Conservation (phyloP, 345 rosid genomes). For the Aquilaria malaccensis region DNA sequence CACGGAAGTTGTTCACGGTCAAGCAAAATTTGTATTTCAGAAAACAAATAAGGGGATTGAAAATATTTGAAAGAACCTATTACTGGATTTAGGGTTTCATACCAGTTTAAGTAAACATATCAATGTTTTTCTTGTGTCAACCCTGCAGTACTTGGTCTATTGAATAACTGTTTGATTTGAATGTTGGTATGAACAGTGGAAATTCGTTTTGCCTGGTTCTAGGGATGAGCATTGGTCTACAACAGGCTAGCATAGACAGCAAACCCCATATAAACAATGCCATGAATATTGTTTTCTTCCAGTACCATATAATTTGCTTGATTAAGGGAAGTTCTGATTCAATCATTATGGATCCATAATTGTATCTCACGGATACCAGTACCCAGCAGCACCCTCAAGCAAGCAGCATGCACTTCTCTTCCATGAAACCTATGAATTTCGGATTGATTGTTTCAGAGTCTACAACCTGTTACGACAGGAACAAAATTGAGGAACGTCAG, state of each 20-base stretch:
- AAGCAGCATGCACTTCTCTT: constrained; percentile 57
- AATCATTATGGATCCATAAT: constrained; percentile 43
- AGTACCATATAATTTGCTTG: constrained; percentile 48
- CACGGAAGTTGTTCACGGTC: constrained; percentile 41
- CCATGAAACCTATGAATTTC: constrained; percentile 53
- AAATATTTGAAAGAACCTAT: too few relatives aligned
- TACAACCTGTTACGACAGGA: constrained; percentile 69
- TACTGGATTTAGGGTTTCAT: too few relatives aligned
- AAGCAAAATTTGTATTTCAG: constrained; percentile 14
- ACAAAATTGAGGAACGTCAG: constrained; percentile 56
- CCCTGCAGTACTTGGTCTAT: too few relatives aligned
- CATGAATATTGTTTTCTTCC: constrained; percentile 67
- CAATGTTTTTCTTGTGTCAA: too few relatives aligned
- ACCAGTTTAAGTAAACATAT: too few relatives aligned
- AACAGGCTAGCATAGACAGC: constrained; percentile 40
- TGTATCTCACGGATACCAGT: constrained; percentile 81
- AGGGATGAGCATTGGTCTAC: constrained; percentile 50
- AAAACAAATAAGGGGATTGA: too few relatives aligned
- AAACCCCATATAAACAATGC: constrained; percentile 35
- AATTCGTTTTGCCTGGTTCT: constrained; percentile 27
- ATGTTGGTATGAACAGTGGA: too few relatives aligned
- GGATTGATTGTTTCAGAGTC: constrained; percentile 64
- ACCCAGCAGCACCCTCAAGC: constrained; percentile 44
- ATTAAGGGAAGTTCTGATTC: constrained; percentile 52
- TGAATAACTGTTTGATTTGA: too few relatives aligned